Base-by-base conservation (phyloP, 768 basidiomycete genomes). In the Hemileccinum rubropunctum region DNA sequence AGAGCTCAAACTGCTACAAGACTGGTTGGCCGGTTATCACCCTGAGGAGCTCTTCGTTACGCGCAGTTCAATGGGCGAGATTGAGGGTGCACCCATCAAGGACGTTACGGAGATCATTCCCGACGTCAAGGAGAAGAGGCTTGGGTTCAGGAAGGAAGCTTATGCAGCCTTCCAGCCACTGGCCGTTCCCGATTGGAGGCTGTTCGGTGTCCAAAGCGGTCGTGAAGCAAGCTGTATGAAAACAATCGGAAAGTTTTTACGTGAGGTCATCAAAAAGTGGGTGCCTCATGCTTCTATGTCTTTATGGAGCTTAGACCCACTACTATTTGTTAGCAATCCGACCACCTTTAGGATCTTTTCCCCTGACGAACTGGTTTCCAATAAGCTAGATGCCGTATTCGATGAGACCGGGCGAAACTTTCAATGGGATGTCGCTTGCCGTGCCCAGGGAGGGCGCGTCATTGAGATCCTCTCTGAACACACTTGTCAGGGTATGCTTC, bases 391-490 rank as follows among this genome's bases (percentile, higher is more conserved):
- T 59, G 88, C 82, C 3, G 84, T 88, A 6, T 79, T 94, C 36
- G 79, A 86, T 6, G 71, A 75, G 11, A 84, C 75, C 0, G 76
- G 78, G 3, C 82, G 91, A 42, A 84, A 91, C 70, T 85, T 93
- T 67, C 91, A 95, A 69, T 93, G 90, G 90, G 93, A 95, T 60
- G 58, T 74, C 11, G 76, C 78, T 2, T 76, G 73, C 18, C 81
- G 86, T 55, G 82, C 73, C 10, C 73, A 84, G 53, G 89, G 88
- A 35, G 93, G 92, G 1, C 83, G 91, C 9, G 81, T 95, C 39
- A 76, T 93, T 51, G 93, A 95, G 68, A 93, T 94, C 48, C 81
- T 95, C 15, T 90, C 86, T 7, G 90, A 91, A 61, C 91, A 93
- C 61, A 91, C 88, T 10, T 88, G 88, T 57, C 88, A 93, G 63